Evolutionary conservation across 1,139 yeast genomes (phyloP).

Genomic region (Candida anutae): DNA sequence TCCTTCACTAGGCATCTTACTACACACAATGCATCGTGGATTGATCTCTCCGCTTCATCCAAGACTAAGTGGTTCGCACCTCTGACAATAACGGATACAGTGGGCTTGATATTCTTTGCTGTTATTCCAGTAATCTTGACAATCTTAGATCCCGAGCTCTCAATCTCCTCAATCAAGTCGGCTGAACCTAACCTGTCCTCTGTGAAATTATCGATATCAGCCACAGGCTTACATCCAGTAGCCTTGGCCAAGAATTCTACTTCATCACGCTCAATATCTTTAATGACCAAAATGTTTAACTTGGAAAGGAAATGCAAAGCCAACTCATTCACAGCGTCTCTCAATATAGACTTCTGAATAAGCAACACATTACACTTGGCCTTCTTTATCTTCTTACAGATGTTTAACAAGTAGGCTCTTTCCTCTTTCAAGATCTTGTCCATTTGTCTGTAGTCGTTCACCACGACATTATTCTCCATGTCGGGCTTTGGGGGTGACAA

Average conservation of each 20-base stretch:
- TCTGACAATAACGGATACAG: slow-evolving; percentile 86
- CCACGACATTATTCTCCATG: slow-evolving; percentile 95
- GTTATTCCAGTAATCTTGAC: slow-evolving; percentile 83
- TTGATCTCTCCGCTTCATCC: slow-evolving; percentile 94
- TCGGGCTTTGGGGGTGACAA: slow-evolving; percentile 98
- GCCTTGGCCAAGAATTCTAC: slow-evolving; percentile 89
- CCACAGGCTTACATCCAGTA: slow-evolving; percentile 91
- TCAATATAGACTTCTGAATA: slow-evolving; percentile 87
- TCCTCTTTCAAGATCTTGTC: slow-evolving; percentile 97
- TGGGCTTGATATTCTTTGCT: slow-evolving; percentile 53
- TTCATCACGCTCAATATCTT: slow-evolving; percentile 95
- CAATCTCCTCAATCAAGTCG: slow-evolving; percentile 86
- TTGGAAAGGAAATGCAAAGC: slow-evolving; percentile 92
- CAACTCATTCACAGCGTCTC: slow-evolving; percentile 96
- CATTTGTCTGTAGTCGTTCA: slow-evolving; percentile 97
- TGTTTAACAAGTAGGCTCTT: slow-evolving; percentile 86
- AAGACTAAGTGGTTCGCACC: slow-evolving; percentile 88
- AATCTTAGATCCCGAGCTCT: slow-evolving; percentile 86
- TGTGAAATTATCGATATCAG: slow-evolving; percentile 85
- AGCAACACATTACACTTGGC: slow-evolving; percentile 92
- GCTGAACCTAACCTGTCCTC: slow-evolving; percentile 92
- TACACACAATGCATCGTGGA: slow-evolving; percentile 96
- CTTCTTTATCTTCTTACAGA: slow-evolving; percentile 93
- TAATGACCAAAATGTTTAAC: slow-evolving; percentile 86
- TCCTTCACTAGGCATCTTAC: slow-evolving; percentile 92